Evolutionary conservation across 768 basidiomycete genomes (phyloP), one percentile per base, ranked within the genome.

Genomic region (Serpula lacrymans): DNA sequence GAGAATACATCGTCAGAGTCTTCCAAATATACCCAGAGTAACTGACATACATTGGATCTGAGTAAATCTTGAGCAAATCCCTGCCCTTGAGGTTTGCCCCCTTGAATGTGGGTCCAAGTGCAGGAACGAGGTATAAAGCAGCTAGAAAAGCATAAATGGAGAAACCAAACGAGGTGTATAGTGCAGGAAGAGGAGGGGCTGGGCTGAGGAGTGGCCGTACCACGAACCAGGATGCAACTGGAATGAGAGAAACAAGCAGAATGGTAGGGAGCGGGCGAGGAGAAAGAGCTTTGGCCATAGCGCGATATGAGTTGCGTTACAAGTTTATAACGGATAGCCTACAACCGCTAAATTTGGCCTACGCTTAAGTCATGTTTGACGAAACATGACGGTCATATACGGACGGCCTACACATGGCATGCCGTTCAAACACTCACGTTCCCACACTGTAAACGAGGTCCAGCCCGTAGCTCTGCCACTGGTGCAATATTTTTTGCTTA

Each of bases 11-110:
- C n/a, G n/a, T n/a, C n/a, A n/a, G n/a, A n/a, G n/a, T 9, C 21
- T 28, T 37, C 48, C 26, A 47, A 28, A 42, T 6, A 26, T 21
- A 25, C 6, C 42, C 23, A 17, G 23, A 17, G 30, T 30, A 29
- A 18, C 14, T 13, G 22, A 64, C 83, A 50, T 45, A 88, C 84
- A 88, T 83, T 1, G 81, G 78, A 34, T 77, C 78, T 26, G 71
- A 67, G 53, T 88, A 86, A 9, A 73, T 77, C 62, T 99, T 98
- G 35, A 96, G 71, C 45, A 96, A 65, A 62, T 99, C 96, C 46
- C 73, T 74, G 16, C 96, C 96, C 52, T 81, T 84, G 39, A 99
- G 67, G 34, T 87, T 82, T 2, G 90, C 91, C 30, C 74, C 77
- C 18, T 91, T 68, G 57, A 98, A 95, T 0, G 78, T 75, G 1